These are phyloP conservation scores for Ascochyta lentis DNA, from an alignment of 2,329 filamentous ascomycete genomes.

Conservation along the genomic window DNA sequence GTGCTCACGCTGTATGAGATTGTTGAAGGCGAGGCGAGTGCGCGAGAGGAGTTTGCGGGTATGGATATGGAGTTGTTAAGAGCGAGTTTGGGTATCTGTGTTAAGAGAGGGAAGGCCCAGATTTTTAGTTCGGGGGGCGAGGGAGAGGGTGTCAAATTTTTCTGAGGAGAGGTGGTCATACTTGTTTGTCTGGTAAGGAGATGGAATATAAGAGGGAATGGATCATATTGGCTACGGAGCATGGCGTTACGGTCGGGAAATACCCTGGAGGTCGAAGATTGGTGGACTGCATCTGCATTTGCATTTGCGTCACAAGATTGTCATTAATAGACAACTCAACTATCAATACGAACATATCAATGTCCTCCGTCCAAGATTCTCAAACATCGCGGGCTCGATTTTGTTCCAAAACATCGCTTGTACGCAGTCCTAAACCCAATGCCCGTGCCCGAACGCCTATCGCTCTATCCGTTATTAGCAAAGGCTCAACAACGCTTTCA, in stretches of 20 bases:
- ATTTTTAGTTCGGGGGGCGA: slow-evolving; percentile 82
- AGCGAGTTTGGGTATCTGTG: slow-evolving; percentile 78
- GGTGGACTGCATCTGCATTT: neutral
- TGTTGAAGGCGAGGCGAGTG: slow-evolving; percentile 81
- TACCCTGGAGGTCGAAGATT: slow-evolving; percentile 2
- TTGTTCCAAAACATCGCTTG: slow-evolving; percentile 17
- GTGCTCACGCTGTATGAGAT: slow-evolving; percentile 95
- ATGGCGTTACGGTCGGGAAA: slow-evolving; percentile 15
- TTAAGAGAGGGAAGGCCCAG: slow-evolving; percentile 90
- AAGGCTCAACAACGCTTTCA: slow-evolving; percentile 6
- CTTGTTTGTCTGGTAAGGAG: no score
- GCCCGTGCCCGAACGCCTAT: slow-evolving; percentile 25
- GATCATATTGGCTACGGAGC: neutral
- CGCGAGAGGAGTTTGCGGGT: slow-evolving; percentile 76
- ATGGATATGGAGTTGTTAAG: slow-evolving; percentile 84
- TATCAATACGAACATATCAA: slow-evolving; percentile 10
- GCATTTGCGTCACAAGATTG: neutral
- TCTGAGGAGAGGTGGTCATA: slow-evolving; percentile 58
- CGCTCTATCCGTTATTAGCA: slow-evolving; percentile 20
- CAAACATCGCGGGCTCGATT: slow-evolving; percentile 2
- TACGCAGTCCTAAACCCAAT: slow-evolving; percentile 22
- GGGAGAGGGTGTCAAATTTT: slow-evolving; percentile 85
- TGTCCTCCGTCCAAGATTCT: neutral
- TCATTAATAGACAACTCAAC: neutral
- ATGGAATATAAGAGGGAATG: no score